A percentile compares a stretch with the other conserved stretches of the same genome.
Evolutionary conservation across 441 rosid genomes (phyloP).

Genomic region (Corymbia calophylla): DNA sequence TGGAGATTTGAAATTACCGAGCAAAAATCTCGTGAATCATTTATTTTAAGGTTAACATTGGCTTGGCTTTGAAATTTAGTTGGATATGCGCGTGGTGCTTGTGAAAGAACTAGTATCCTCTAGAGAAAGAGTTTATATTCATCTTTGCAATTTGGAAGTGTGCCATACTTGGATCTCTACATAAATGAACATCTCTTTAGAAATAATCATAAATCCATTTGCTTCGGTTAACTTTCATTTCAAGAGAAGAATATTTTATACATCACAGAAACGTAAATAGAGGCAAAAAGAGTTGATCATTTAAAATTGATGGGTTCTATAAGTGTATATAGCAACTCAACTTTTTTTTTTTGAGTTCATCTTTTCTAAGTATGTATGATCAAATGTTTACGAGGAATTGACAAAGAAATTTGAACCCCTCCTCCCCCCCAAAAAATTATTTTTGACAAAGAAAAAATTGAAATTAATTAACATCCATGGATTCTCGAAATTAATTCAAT

Average conservation of each 20-base stretch:
- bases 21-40: not conserved
- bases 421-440: not conserved
- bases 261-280: not conserved
- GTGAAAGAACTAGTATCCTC: not conserved
- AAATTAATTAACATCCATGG: not conserved
- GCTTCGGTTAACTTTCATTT: too few relatives aligned
- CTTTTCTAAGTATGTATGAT: not conserved
- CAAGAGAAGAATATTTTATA: too few relatives aligned
- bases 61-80: not conserved
- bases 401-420: not conserved
- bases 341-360: not conserved
- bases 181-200: not conserved
- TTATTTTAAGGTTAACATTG: not conserved
- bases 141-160: not conserved
- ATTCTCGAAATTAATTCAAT: not conserved
- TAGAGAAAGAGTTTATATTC: not conserved
- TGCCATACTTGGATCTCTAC: not conserved
- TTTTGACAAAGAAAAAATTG: not conserved
- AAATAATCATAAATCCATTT: too few relatives aligned
- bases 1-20: not conserved
- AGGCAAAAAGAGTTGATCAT: not conserved
- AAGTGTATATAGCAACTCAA: not conserved
- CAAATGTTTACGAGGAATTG: not conserved
- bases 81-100: not conserved
- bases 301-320: not conserved